phyloP scores from a whole-genome alignment of 805 yeast genomes.

The Ogataea haglerorum region DNA sequence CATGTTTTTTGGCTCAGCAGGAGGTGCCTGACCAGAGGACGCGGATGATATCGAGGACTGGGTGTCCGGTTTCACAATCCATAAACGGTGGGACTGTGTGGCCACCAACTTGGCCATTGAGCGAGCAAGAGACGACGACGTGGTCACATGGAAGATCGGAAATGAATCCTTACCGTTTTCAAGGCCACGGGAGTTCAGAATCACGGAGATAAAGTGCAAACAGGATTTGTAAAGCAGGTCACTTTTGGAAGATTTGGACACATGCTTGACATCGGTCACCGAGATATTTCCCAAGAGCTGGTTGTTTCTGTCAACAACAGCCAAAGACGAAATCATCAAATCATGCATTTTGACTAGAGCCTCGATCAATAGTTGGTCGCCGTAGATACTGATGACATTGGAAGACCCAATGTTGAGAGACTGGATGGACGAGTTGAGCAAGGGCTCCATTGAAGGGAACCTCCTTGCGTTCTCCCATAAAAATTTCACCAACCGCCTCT shows the following conservation, averaged over 20 bases:
- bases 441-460: conserved; percentile 75
- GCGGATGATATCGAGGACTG: conserved; percentile 12
- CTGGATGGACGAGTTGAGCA: conserved; percentile 63
- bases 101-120: conserved; percentile 95
- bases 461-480: conserved; percentile 91
- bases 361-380: conserved; percentile 83
- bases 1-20: conserved; percentile 14
- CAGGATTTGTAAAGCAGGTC: conserved; percentile 79
- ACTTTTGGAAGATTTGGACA: conserved; percentile 83
- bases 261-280: conserved; percentile 88
- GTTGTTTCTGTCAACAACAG: conserved; percentile 79
- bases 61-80: conserved; percentile 66
- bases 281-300: conserved; percentile 88
- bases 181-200: conserved; percentile 81
- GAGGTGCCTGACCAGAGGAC: conserved; percentile 16
- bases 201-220: conserved; percentile 81
- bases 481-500: conserved; percentile 78
- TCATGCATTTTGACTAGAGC: conserved; percentile 83
- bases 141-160: conserved; percentile 92
- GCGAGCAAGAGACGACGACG: conserved; percentile 74
- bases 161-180: conserved; percentile 94
- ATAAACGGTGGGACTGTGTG: conserved; percentile 84
- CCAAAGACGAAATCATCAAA: conserved; percentile 82
- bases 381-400: conserved; percentile 75
- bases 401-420: conserved; percentile 72